Evolutionary conservation across 805 yeast genomes (phyloP).

Genomic region (Maudiozyma bulderi): DNA sequence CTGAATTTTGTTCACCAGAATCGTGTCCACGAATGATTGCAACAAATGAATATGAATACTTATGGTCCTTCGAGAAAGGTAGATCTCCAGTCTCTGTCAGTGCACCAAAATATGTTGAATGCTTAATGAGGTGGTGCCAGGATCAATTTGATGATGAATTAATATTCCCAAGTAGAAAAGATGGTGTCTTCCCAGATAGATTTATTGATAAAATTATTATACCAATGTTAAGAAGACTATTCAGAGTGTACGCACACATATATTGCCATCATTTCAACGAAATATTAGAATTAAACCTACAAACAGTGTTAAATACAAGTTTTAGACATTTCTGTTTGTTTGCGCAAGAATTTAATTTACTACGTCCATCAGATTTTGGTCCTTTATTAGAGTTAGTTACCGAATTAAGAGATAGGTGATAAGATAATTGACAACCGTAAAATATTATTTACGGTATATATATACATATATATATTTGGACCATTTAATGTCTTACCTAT

Average conservation of each 20-base stretch:
- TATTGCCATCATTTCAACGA: conserved; percentile 97
- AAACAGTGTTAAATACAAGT: conserved; percentile 86
- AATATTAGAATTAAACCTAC: conserved; percentile 82
- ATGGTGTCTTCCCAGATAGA: conserved; percentile 84
- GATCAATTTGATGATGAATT: conserved; percentile 83
- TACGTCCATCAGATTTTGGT: conserved; percentile 77
- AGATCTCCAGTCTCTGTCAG: conserved; percentile 74
- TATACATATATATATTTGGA: too few relatives aligned
- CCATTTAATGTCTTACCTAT: not conserved
- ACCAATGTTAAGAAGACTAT: conserved; percentile 82
- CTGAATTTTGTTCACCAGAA: conserved; percentile 92
- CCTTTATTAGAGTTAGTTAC: conserved; percentile 78
- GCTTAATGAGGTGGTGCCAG: conserved; percentile 92
- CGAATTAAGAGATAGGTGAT: conserved; percentile 30
- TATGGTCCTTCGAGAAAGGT: conserved; percentile 81
- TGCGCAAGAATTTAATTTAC: conserved; percentile 70
- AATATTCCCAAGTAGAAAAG: conserved; percentile 80
- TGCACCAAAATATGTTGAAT: conserved; percentile 93
- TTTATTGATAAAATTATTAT: conserved; percentile 62
- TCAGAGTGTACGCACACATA: conserved; percentile 92
- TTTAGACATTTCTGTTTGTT: conserved; percentile 89
- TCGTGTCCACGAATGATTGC: conserved; percentile 97
- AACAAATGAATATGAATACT: conserved; percentile 89
- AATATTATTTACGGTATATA: not conserved
- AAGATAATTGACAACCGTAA: not conserved